Base-by-base conservation (phyloP, 805 yeast species). In the Yamadazyma kitorensis region DNA sequence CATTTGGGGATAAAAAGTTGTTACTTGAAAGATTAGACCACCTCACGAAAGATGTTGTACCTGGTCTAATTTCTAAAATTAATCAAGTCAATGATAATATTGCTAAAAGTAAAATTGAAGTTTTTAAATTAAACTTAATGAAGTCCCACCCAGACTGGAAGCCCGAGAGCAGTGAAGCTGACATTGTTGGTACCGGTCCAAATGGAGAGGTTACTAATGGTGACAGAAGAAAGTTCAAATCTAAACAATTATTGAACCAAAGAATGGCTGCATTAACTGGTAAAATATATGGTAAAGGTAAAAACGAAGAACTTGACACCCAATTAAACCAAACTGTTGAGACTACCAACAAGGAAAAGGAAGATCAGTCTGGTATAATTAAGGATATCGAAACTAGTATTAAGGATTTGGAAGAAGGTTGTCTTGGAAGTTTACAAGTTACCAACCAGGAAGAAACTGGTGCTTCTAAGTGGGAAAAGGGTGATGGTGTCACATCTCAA, bases 201-300 rank as follows among this genome's bases (percentile, higher is more conserved):
- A 78, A 82, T 50, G 97, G 97, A 19, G 78, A 78, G 40, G 75
- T 87, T 6, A 89, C 97, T 3, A 96, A 86, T 17, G 61, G 78
- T 10, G 97, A 89, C 54, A 74, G 84, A 40, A 75, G 84, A 43
- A 83, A 84, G 48, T 93, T 91, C 24, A 81, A 75, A 47, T 80
- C 86, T 26, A 82, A 84, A 52, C 94, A 91, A 25, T 62, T 80
- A 37, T 68, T 93, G 47, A 79, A 80, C 43, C 85, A 89, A 32
- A 75, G 95, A 47, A 88, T 91, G 95, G 95, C 96, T 18, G 86
- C 91, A 3, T 72, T 91, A 49, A 89, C 97, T 0, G 96, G 96
- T 5, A 82, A 80, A 49, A 31, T 51, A 8, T 27, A 23, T 6
- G 56, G 64, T 27, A 70, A 68, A 16, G 39, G 37, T 18, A 64